Evolutionary conservation across 2,329 filamentous ascomycete genomes (phyloP).

Genomic region (Diaporthe destruens): DNA sequence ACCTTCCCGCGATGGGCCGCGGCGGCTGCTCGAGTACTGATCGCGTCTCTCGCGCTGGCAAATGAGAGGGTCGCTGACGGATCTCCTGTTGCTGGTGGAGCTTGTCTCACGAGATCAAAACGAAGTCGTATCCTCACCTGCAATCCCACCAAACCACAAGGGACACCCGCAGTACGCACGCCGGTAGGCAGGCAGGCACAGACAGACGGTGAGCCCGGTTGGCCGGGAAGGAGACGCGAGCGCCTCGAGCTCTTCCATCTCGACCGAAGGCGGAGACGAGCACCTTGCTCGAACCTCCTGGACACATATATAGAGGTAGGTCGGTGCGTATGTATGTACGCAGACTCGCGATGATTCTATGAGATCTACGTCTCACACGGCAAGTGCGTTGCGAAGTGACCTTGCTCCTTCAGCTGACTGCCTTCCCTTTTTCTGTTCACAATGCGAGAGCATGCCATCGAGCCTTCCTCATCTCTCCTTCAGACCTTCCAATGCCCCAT

Average conservation of each 20-base stretch:
- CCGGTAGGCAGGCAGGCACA: conserved; percentile 1
- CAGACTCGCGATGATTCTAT: conserved; percentile 13
- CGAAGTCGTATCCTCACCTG: background rate
- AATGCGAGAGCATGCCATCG: conserved; percentile 15
- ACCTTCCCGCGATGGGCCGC: background rate
- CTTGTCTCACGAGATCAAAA: conserved; percentile 7
- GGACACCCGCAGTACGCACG: background rate
- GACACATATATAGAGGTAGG: conserved; percentile 17
- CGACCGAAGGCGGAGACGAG: background rate
- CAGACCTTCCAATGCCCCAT: background rate
- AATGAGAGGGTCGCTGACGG: conserved; percentile 24
- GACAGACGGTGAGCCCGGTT: background rate
- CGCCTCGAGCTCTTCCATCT: background rate
- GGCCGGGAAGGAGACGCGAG: background rate
- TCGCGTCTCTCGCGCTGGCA: background rate
- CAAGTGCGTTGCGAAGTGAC: background rate
- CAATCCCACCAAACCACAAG: background rate
- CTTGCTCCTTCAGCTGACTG: background rate
- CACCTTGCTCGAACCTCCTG: background rate
- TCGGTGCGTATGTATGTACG: background rate
- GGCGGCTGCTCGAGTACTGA: background rate
- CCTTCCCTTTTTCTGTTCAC: background rate
- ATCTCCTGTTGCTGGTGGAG: background rate
- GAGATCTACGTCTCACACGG: conserved; percentile 3
- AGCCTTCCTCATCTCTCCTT: background rate